Evolutionary conservation across 208 protist species (phyloP).

Genomic region (Crithidia thermophila): DNA sequence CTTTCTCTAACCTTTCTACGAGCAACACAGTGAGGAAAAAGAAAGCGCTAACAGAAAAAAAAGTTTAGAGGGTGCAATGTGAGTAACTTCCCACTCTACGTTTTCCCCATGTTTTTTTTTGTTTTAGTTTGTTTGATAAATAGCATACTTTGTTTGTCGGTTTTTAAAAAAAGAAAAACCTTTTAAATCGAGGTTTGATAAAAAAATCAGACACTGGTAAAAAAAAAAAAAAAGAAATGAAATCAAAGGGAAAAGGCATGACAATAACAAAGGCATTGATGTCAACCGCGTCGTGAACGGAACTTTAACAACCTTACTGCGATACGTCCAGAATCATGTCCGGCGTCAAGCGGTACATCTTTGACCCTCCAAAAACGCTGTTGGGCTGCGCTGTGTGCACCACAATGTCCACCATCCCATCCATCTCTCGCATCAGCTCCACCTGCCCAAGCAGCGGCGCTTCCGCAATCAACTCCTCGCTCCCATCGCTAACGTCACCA

Average conservation of each 20-base stretch:
- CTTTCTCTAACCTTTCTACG: too few species aligned
- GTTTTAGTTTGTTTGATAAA: too few species aligned
- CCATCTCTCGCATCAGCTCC: constrained; percentile 18
- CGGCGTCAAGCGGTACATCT: constrained; percentile 29
- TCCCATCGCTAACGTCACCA: constrained; percentile 11
- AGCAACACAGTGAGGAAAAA: too few species aligned
- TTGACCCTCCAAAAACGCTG: constrained; percentile 31
- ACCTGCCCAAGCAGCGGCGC: constrained; percentile 13
- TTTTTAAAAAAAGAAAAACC: neutral
- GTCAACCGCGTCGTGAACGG: neutral
- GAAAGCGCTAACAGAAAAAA: too few species aligned
- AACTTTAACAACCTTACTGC: neutral
- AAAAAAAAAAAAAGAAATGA: constrained; percentile 9
- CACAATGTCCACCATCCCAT: constrained; percentile 19
- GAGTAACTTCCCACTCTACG: too few species aligned
- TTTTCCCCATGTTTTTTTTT: too few species aligned
- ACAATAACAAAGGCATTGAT: neutral
- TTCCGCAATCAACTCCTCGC: constrained; percentile 20
- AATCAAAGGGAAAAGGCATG: constrained; percentile 6
- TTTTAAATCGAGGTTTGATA: neutral
- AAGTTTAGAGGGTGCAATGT: too few species aligned
- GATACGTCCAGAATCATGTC: constrained; percentile 27
- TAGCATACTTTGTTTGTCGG: too few species aligned
- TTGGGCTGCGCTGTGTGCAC: constrained; percentile 24
- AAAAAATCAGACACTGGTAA: neutral